Conservation (phyloP, 1,139 yeast species). For the Petasospora rhodanensis region DNA sequence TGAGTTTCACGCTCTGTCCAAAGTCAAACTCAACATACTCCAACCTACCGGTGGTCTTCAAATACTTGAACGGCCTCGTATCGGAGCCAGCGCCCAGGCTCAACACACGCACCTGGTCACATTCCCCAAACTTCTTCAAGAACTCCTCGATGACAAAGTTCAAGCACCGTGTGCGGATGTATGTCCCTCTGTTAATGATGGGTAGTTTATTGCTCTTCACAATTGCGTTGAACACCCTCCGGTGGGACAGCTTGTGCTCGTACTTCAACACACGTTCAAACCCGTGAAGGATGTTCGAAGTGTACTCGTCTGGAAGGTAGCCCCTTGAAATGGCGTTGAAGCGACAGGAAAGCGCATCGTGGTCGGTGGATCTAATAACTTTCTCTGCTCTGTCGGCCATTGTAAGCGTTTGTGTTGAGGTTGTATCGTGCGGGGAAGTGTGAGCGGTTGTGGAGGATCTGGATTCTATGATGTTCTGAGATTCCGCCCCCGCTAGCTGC, state of each 20-base stretch:
- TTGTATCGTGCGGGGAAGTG: too few species aligned
- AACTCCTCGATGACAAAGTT: constrained; percentile 52
- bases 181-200: constrained; percentile 79
- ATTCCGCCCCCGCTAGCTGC: too few species aligned
- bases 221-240: constrained; percentile 38
- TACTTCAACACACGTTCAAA: constrained; percentile 23
- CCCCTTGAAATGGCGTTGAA: constrained; percentile 49
- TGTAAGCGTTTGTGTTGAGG: too few species aligned
- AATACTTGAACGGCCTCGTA: constrained; percentile 59
- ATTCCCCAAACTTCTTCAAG: constrained; percentile 31
- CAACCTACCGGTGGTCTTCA: constrained; percentile 27
- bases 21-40: constrained; percentile 76
- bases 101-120: constrained; percentile 50
- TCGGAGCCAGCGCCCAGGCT: constrained; percentile 98
- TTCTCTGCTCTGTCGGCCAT: constrained; percentile 8
- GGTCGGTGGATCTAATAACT: constrained; percentile 64
- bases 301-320: constrained; percentile 52
- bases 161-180: constrained; percentile 63
- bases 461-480: too few species aligned
- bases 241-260: constrained; percentile 27
- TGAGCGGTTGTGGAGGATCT: too few species aligned
- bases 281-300: constrained; percentile 37
- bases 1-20: constrained; percentile 53
- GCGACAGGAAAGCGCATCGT: constrained; percentile 80
- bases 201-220: constrained; percentile 59